Percentiles rank a stretch among this genome's conserved stretches.
These are phyloP conservation scores for Metarhizium sp. DNA, from an alignment of 2,329 filamentous ascomycete genomes.

Conservation along the genomic window DNA sequence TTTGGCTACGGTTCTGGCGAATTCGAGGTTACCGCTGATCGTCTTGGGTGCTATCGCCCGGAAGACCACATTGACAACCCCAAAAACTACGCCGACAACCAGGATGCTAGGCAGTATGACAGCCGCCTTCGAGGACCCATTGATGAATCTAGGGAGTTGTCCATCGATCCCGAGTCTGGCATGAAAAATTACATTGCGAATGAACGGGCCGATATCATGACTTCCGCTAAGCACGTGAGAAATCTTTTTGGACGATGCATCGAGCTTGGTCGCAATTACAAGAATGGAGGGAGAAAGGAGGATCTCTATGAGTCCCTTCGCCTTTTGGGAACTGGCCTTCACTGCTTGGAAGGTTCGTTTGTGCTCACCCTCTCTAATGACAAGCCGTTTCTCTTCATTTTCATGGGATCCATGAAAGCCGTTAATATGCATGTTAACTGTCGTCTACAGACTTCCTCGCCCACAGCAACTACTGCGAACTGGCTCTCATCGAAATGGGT, in stretches of 20 bases:
- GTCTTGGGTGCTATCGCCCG: slow-evolving; percentile 74
- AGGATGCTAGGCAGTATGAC: slow-evolving; percentile 78
- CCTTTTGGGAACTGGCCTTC: slow-evolving; percentile 76
- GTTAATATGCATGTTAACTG: not conserved
- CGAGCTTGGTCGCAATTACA: slow-evolving; percentile 68
- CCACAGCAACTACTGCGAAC: slow-evolving; percentile 87
- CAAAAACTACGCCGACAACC: slow-evolving; percentile 80
- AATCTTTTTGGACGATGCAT: slow-evolving; percentile 66
- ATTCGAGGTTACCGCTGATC: slow-evolving; percentile 75
- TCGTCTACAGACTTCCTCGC: slow-evolving; percentile 63
- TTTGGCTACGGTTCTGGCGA: slow-evolving; percentile 79
- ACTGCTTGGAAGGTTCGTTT: slow-evolving; percentile 66
- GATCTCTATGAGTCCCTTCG: slow-evolving; percentile 83
- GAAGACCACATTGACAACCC: slow-evolving; percentile 72
- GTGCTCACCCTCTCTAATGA: not conserved
- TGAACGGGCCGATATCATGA: slow-evolving; percentile 68
- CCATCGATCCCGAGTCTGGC: slow-evolving; percentile 64
- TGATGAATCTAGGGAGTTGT: slow-evolving; percentile 68
- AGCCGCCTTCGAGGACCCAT: slow-evolving; percentile 71
- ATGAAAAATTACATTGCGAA: slow-evolving; percentile 95
- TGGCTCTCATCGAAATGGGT: slow-evolving; percentile 79
- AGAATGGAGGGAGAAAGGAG: slow-evolving; percentile 43
- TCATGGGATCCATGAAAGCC: not conserved
- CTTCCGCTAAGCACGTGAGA: slow-evolving; percentile 68
- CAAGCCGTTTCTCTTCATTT: slow-evolving; percentile 4